Evolutionary conservation across 257 asterid species (phyloP).

Genomic region (Salvia rosmarinus): DNA sequence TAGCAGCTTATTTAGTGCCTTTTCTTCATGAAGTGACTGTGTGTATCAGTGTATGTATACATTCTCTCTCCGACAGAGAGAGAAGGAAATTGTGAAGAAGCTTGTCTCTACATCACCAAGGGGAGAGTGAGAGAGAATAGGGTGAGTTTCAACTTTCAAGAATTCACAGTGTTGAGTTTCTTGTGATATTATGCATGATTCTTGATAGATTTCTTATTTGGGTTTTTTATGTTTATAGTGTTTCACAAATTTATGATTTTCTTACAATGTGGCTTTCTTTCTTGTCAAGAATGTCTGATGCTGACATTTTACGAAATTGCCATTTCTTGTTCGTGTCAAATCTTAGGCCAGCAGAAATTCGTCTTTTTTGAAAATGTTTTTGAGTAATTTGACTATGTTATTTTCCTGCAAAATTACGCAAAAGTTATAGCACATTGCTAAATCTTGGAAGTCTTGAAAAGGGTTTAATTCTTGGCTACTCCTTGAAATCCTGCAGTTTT

Average conservation of each 20-base stretch:
- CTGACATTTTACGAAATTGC: slow-evolving; percentile 24
- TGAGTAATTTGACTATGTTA: slow-evolving; percentile 40
- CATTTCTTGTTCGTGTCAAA: slow-evolving; percentile 34
- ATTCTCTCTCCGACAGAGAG: slow-evolving; percentile 28
- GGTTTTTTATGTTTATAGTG: background rate
- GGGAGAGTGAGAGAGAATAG: background rate
- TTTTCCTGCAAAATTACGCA: slow-evolving; percentile 31
- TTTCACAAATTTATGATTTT: background rate
- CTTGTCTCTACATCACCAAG: slow-evolving; percentile 9
- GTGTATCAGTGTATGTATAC: slow-evolving; percentile 11
- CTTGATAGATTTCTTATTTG: background rate
- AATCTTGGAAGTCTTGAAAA: slow-evolving; percentile 31
- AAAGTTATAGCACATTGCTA: slow-evolving; percentile 35
- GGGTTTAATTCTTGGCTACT: slow-evolving; percentile 28
- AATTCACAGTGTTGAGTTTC: slow-evolving; percentile 12
- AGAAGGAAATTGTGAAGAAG: background rate
- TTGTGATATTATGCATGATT: slow-evolving; percentile 24
- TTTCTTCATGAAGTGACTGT: slow-evolving; percentile 34
- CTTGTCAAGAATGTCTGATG: slow-evolving; percentile 38
- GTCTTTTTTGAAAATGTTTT: slow-evolving; percentile 21
- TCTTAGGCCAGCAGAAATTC: slow-evolving; percentile 32
- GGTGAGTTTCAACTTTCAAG: slow-evolving; percentile 32
- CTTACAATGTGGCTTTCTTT: slow-evolving; percentile 20
- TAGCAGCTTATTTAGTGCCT: slow-evolving; percentile 21
- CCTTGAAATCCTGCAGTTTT: background rate